Evolutionary conservation across 306 rosid genomes (phyloP).

Genomic region (Canavalia ensiformis): DNA sequence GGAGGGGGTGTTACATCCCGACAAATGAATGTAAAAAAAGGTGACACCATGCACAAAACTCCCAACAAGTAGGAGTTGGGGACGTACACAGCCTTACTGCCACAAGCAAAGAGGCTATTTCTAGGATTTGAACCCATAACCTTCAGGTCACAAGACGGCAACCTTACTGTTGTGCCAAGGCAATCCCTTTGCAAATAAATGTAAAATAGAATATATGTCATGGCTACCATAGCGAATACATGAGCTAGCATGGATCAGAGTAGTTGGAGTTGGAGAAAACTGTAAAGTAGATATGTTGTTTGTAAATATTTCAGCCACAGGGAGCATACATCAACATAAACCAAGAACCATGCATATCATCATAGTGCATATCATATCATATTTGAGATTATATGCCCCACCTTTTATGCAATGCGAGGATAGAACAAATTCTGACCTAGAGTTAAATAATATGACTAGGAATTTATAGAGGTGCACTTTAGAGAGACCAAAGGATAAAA

Average conservation of each 20-base stretch:
- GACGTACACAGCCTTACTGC: background rate
- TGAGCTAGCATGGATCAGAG: background rate
- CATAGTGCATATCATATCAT: conserved; percentile 1
- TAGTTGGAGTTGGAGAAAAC: conserved; percentile 3
- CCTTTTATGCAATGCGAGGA: conserved; percentile 2
- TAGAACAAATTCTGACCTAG: conserved; percentile 21
- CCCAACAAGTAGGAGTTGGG: background rate
- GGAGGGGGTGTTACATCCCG: background rate
- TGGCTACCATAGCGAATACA: background rate
- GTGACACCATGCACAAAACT: background rate
- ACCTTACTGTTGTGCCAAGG: background rate
- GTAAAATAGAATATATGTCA: conserved; percentile 4
- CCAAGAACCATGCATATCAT: background rate
- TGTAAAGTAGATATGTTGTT: background rate
- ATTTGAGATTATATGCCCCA: background rate
- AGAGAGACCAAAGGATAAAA: background rate
- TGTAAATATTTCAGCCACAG: background rate
- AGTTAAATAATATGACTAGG: background rate
- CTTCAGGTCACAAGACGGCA: background rate
- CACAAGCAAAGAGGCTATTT: no score
- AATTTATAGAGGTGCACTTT: background rate
- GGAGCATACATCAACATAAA: background rate
- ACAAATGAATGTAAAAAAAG: background rate
- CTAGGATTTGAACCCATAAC: no score
- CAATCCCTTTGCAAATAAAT: conserved; percentile 2